Evolutionary conservation across 164 flowering plant species (phyloP).

Genomic region (Macadamia tetraphylla): DNA sequence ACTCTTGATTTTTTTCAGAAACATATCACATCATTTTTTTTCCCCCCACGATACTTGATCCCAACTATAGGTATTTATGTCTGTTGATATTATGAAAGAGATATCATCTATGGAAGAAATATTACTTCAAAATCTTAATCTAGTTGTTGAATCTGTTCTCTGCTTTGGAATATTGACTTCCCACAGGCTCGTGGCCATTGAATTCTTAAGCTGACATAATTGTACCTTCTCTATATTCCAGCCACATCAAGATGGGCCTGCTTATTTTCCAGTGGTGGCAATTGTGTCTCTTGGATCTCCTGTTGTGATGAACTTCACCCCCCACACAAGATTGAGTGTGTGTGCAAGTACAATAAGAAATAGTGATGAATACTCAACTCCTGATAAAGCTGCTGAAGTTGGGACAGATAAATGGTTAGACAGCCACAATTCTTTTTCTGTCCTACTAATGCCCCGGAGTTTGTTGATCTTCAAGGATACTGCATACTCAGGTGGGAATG

Average conservation of each 20-base stretch:
- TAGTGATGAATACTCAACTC: conserved; percentile 8
- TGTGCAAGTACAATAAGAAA: conserved; percentile 6
- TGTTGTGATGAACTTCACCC: conserved; percentile 81
- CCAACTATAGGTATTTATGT: too few relatives aligned
- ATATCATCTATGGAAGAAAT: too few relatives aligned
- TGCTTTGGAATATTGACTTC: not conserved
- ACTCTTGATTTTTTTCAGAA: too few relatives aligned
- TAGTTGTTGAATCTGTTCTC: not conserved
- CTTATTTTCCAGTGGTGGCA: conserved; percentile 88
- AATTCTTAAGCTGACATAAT: not conserved
- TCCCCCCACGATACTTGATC: too few relatives aligned
- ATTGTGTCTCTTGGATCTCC: conserved; percentile 87
- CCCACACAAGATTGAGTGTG: conserved; percentile 49
- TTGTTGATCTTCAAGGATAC: conserved; percentile 79
- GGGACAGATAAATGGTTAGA: conserved; percentile 13
- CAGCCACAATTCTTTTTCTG: conserved; percentile 45
- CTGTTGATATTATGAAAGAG: too few relatives aligned
- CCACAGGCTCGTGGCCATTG: too few relatives aligned
- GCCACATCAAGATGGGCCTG: conserved; percentile 98
- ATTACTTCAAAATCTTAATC: too few relatives aligned
- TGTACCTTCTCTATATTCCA: conserved; percentile 20
- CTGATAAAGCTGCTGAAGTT: conserved; percentile 9
- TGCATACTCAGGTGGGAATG: conserved; percentile 60
- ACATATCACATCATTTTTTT: too few relatives aligned
- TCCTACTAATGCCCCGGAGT: conserved; percentile 80